phyloP scores from a whole-genome alignment of 2,329 filamentous ascomycete species.

The Zasmidium citrigriseum region DNA sequence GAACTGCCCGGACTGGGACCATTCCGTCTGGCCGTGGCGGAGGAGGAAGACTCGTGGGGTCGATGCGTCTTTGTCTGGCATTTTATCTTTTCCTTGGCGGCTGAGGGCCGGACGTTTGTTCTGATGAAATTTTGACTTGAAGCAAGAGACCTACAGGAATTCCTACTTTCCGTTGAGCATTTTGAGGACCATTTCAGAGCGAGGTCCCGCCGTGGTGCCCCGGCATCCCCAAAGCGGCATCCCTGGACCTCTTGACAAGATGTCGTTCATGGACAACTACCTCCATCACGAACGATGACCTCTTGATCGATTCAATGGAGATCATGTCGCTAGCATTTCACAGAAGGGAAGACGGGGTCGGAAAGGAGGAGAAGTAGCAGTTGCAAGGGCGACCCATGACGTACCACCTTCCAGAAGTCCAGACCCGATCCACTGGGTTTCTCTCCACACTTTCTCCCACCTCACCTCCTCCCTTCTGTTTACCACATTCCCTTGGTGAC shows the following conservation, averaged over 20 bases:
- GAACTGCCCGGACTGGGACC: constrained; percentile 79
- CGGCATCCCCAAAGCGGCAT: constrained; percentile 1
- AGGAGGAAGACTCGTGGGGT: constrained; percentile 77
- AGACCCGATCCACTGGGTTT: not conserved
- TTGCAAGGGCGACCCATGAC: constrained; percentile 1
- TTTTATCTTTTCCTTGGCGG: constrained; percentile 11
- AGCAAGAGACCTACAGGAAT: not conserved
- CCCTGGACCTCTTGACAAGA: not conserved
- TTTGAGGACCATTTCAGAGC: not conserved
- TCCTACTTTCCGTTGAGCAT: constrained; percentile 6
- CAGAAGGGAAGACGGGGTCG: not conserved
- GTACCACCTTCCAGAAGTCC: not conserved
- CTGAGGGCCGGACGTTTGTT: not conserved
- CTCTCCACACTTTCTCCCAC: not conserved
- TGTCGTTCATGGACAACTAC: too few species aligned
- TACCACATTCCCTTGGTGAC: not conserved
- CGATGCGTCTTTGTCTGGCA: constrained; percentile 40
- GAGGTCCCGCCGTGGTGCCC: not conserved
- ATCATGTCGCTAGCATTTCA: too few species aligned
- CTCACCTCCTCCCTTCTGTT: not conserved
- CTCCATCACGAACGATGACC: not conserved
- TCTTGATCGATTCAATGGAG: not conserved
- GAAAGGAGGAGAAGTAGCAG: not conserved
- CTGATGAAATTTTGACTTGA: not conserved
- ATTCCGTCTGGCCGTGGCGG: constrained; percentile 93